Base-by-base conservation (phyloP, 257 asterid genomes). In the Agastache rugosa region DNA sequence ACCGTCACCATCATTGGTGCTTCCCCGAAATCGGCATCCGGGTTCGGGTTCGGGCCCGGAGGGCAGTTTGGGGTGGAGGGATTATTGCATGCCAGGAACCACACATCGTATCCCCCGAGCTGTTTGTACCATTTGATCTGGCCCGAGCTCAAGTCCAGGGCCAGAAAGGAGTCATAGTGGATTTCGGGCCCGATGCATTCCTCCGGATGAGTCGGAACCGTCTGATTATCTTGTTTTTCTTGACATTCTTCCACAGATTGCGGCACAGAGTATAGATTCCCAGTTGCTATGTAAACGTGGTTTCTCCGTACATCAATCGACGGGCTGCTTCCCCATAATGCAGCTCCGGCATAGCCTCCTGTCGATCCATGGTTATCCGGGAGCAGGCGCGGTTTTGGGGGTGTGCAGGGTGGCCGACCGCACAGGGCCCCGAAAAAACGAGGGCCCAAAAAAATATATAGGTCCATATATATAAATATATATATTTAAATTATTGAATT, bases 241-340 rank as follows among this genome's bases (percentile, higher is more conserved):
- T 87, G 88, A 63, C 92, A 87, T 1, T 73, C 65, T 42, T 69
- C 80, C 0, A 87, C 69, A 3, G 54, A 67, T 68, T 77, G 63
- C 5, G 90, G 92, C 0, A 65, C 89, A 0, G 92, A 87, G 71
- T 87, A 85, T 1, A 87, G 78, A 64, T 87, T 87, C 27, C 88
- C 90, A 0, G 91, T 87, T 20, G 86, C 91, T 1, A 84, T 74
- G 63, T 87, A 87, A 16, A 85, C 88, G 2, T 72, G 85, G 50
- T 74, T 79, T 58, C 90, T 53, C 10, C 19, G 3, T 10, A 19
- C 60, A 63, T 87, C 87, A 8, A 87, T 79, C 0, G 90, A 79
- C 17, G 90, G 90, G 55, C 92, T 87, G 35, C 90, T 85, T 27
- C 87, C 88, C 90, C 92, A 87, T 11, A 87, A 11, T 42, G 90